Conservation (phyloP, 139 green algal genomes). For the Closterium sp. region DNA sequence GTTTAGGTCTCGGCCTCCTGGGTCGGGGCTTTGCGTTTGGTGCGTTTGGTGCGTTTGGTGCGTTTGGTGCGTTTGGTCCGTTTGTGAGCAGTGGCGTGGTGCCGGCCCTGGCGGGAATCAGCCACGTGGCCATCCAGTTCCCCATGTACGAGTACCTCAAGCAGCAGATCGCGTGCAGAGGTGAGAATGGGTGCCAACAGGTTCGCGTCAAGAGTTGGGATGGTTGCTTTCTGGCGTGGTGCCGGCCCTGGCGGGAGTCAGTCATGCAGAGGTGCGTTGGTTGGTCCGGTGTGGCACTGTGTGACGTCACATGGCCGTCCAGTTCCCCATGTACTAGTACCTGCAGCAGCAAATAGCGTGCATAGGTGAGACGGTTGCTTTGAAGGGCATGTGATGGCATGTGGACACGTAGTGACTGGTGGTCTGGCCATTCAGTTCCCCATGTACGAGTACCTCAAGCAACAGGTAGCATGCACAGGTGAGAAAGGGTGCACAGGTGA, state of each 20-base stretch:
- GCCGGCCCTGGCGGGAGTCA: no score
- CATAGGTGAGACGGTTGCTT: background rate
- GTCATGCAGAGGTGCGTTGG: no score
- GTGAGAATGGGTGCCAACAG: background rate
- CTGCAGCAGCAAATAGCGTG: conserved; percentile 65
- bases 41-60: conserved; percentile 18
- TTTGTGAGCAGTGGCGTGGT: conserved; percentile 66
- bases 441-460: conserved; percentile 88
- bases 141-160: conserved; percentile 92
- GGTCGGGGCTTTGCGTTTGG: no score
- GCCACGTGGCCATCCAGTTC: conserved; percentile 95
- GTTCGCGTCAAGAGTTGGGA: no score
- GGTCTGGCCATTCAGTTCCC: conserved; percentile 96
- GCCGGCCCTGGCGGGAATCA: conserved; percentile 83
- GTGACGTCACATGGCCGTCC: conserved; percentile 88
- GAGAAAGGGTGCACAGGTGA: conserved; percentile 28
- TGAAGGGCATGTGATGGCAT: no score
- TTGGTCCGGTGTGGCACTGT: conserved; percentile 81
- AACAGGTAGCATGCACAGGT: conserved; percentile 35
- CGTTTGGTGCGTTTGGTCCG: background rate
- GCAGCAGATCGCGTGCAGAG: conserved; percentile 39
- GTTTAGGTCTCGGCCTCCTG: no score
- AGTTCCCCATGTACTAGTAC: conserved; percentile 94
- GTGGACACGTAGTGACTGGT: conserved; percentile 78
- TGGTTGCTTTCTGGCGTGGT: no score